These are phyloP conservation scores for Annulohypoxylon nitens DNA, from an alignment of 495 filamentous ascomycete species.

Conservation along the genomic window DNA sequence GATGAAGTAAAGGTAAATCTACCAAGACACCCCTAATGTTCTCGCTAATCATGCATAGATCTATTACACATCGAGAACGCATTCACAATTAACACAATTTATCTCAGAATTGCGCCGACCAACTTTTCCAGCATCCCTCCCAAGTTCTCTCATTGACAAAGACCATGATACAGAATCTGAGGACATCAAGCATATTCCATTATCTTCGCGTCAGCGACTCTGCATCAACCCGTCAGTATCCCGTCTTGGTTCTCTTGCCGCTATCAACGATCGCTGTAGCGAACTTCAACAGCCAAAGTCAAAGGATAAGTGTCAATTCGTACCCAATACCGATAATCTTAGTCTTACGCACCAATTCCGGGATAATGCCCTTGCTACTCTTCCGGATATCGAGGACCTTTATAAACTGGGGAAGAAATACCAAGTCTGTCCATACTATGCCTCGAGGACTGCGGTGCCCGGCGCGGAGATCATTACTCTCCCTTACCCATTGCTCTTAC, in stretches of 20 bases:
- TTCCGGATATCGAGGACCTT: constrained; percentile 95
- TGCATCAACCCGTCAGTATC: constrained; percentile 91
- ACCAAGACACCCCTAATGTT: constrained; percentile 2
- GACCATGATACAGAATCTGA: constrained; percentile 63
- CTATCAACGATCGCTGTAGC: constrained; percentile 95
- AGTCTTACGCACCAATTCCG: constrained; percentile 81
- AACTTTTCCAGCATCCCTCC: constrained; percentile 72
- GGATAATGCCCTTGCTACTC: constrained; percentile 85
- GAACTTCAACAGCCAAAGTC: constrained; percentile 86
- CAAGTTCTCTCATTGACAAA: constrained; percentile 50
- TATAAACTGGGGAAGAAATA: constrained; percentile 80
- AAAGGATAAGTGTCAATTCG: constrained; percentile 77
- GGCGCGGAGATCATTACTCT: constrained; percentile 94
- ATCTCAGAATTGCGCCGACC: constrained; percentile 90
- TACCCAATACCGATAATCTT: constrained; percentile 82
- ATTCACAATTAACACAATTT: constrained; percentile 95
- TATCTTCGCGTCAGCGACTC: constrained; percentile 91
- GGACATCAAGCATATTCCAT: constrained; percentile 82
- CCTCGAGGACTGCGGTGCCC: constrained; percentile 83
- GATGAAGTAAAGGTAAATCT: constrained; percentile 70
- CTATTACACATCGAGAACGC: constrained; percentile 94
- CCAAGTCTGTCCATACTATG: constrained; percentile 95
- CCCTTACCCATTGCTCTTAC: constrained; percentile 91
- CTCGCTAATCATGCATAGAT: constrained; percentile 63
- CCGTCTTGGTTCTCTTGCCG: constrained; percentile 76